Evolutionary conservation across 2,329 filamentous ascomycete species (phyloP).

Genomic region (Arthrobotrys megalospora): DNA sequence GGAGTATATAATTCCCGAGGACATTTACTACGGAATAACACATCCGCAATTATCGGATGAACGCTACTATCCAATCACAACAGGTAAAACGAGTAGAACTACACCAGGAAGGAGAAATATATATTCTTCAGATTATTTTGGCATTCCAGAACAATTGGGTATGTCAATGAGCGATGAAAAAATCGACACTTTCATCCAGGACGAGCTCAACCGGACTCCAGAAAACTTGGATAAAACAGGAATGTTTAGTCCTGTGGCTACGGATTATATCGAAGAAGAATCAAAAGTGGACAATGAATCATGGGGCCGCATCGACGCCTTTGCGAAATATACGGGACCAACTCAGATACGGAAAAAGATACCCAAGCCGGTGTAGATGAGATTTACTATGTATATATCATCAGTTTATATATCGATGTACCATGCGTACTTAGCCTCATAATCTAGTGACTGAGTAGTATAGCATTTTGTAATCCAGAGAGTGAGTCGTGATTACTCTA

Average conservation of each 20-base stretch:
- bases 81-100: not conserved
- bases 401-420: no score
- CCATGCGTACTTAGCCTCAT: no score
- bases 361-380: not conserved
- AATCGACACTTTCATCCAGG: not conserved
- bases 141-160: not conserved
- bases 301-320: not conserved
- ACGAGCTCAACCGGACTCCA: not conserved
- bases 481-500: not conserved
- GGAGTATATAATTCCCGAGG: slow-evolving; percentile 2
- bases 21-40: not conserved
- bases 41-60: slow-evolving; percentile 4
- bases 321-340: slow-evolving; percentile 19
- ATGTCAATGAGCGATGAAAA: not conserved
- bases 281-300: not conserved
- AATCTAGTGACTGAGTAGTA: no score
- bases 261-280: not conserved
- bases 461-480: no score
- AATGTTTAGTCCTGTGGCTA: not conserved
- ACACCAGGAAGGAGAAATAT: slow-evolving; percentile 5
- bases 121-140: slow-evolving; percentile 9
- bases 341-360: not conserved
- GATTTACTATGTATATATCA: not conserved
- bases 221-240: not conserved
- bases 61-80: not conserved